Conservation (phyloP, 306 rosid genomes). For the Castanea mollissima region DNA sequence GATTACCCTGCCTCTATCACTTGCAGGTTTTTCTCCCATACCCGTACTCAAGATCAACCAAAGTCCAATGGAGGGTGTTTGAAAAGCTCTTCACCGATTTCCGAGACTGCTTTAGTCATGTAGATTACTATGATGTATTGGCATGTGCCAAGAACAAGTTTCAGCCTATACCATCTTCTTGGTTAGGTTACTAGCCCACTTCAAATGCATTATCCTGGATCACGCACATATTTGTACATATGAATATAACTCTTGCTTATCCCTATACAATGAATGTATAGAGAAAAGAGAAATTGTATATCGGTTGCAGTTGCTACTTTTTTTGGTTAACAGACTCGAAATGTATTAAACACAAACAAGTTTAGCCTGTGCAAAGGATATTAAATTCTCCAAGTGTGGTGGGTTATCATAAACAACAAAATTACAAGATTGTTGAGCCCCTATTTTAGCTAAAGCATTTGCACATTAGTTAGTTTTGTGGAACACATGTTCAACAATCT, state of each 20-base stretch:
- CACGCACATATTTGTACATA: background rate
- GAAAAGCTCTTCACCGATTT: conserved; percentile 87
- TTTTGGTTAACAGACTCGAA: too few relatives aligned
- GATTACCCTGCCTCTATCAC: background rate
- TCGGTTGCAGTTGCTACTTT: too few relatives aligned
- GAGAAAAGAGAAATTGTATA: too few relatives aligned
- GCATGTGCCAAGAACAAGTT: conserved; percentile 75
- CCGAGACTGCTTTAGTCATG: conserved; percentile 67
- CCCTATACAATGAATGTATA: background rate
- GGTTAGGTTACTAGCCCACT: conserved; percentile 63
- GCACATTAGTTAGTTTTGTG: too few relatives aligned
- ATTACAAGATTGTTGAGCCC: too few relatives aligned
- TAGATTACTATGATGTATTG: conserved; percentile 66
- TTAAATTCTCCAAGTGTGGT: too few relatives aligned
- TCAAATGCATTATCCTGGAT: background rate
- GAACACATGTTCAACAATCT: too few relatives aligned
- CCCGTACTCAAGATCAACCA: conserved; percentile 59
- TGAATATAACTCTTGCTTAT: background rate
- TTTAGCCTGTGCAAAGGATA: too few relatives aligned
- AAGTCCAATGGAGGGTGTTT: conserved; percentile 85
- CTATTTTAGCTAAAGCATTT: too few relatives aligned
- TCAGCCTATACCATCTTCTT: conserved; percentile 72
- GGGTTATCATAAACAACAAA: too few relatives aligned
- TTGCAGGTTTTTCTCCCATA: conserved; percentile 77
- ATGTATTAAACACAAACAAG: too few relatives aligned